Conservation (phyloP, 768 basidiomycete genomes). For the Pisolithus marmoratus region DNA sequence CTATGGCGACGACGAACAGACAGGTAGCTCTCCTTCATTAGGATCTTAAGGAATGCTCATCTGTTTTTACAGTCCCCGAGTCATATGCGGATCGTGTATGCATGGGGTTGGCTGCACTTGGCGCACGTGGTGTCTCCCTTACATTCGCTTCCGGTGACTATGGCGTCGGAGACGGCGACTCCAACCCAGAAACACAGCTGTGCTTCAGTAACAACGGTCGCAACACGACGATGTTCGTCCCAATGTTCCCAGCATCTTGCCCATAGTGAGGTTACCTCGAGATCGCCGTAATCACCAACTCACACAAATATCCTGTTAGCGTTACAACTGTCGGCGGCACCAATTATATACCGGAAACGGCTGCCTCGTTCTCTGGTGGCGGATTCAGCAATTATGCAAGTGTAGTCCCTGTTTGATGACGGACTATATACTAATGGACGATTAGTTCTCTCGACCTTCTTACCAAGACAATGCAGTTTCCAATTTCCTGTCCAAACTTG, state of each 20-base stretch:
- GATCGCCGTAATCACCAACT: not conserved
- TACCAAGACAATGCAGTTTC: conserved; percentile 47
- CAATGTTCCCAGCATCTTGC: conserved; percentile 57
- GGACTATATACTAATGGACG: not conserved
- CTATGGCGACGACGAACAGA: conserved; percentile 70
- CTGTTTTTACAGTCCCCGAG: conserved; percentile 41
- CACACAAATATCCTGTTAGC: conserved; percentile 29
- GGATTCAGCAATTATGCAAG: conserved; percentile 68
- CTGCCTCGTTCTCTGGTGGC: conserved; percentile 60
- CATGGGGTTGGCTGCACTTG: conserved; percentile 56
- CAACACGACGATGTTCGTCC: conserved; percentile 49
- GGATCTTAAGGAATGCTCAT: not conserved
- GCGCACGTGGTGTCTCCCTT: conserved; percentile 60
- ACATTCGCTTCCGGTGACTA: conserved; percentile 62
- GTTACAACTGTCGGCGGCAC: conserved; percentile 74
- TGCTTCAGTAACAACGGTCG: conserved; percentile 58
- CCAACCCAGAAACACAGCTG: conserved; percentile 43
- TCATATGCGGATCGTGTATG: conserved; percentile 57
- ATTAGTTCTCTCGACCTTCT: conserved; percentile 45
- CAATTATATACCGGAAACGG: conserved; percentile 50
- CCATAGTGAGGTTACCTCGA: conserved; percentile 38
- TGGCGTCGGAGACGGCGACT: conserved; percentile 62
- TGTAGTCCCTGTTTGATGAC: not conserved
- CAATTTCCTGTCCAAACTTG: conserved; percentile 40
- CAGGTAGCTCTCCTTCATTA: conserved; percentile 34